Conservation (phyloP, 257 asterid species). For the Przewalskia tangutica region DNA sequence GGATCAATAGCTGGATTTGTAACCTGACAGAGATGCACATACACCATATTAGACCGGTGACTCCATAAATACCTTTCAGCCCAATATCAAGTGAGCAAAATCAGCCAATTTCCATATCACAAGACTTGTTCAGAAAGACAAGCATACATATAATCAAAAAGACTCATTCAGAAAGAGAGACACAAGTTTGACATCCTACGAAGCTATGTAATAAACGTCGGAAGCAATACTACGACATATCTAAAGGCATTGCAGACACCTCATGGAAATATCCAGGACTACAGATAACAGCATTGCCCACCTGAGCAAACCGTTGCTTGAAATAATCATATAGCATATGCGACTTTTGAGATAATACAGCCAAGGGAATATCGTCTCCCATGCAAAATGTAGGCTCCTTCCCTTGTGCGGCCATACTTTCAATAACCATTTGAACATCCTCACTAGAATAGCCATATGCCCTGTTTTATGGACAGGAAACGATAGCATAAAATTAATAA, state of each 20-base stretch:
- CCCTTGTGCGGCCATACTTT: constrained; percentile 97
- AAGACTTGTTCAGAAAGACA: neutral
- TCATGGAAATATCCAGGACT: neutral
- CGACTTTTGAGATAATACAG: constrained; percentile 72
- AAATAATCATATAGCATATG: constrained; percentile 93
- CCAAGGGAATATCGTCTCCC: constrained; percentile 99
- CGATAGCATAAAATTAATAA: constrained; percentile 9
- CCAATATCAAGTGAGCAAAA: neutral
- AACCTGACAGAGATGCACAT: constrained; percentile 42
- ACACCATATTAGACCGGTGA: constrained; percentile 2
- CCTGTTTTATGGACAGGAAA: constrained; percentile 36
- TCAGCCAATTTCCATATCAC: neutral
- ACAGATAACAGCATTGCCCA: constrained; percentile 17
- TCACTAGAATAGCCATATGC: constrained; percentile 96
- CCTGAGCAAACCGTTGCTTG: constrained; percentile 99
- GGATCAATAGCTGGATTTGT: constrained; percentile 99
- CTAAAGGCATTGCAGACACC: neutral
- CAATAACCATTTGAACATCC: constrained; percentile 99
- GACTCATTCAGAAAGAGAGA: neutral
- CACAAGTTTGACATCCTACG: neutral
- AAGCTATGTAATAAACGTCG: neutral
- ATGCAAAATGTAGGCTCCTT: constrained; percentile 99
- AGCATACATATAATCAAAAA: neutral
- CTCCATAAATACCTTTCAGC: neutral
- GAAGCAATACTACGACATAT: neutral